Evolutionary conservation across 2,329 filamentous ascomycete species (phyloP).

Genomic region (Drechslerella coelobrocha): DNA sequence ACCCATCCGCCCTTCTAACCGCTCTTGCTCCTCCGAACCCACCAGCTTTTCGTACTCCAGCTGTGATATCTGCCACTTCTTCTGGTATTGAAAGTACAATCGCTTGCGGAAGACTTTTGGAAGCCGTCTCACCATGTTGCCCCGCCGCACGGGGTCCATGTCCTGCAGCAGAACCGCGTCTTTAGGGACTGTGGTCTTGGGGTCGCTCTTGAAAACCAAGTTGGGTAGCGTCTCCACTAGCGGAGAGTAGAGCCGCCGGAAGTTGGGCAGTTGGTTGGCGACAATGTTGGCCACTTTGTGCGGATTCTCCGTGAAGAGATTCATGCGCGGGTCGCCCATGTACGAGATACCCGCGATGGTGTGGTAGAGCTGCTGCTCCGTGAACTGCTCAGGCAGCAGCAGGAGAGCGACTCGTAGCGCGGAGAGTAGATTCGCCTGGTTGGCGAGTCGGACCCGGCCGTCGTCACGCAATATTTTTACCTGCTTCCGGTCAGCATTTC

Average conservation of each 20-base stretch:
- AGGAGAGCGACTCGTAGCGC: slow-evolving; percentile 88
- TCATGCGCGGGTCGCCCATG: slow-evolving; percentile 95
- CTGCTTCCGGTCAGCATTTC: slow-evolving; percentile 3
- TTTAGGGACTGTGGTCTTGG: slow-evolving; percentile 59
- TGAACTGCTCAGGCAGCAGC: slow-evolving; percentile 81
- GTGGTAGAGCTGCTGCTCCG: slow-evolving; percentile 83
- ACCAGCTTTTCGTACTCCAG: slow-evolving; percentile 86
- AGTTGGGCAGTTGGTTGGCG: slow-evolving; percentile 85
- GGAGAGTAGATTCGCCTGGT: slow-evolving; percentile 93
- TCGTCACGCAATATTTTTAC: slow-evolving; percentile 95
- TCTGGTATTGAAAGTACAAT: slow-evolving; percentile 93
- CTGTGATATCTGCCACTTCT: slow-evolving; percentile 83
- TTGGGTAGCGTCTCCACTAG: slow-evolving; percentile 91
- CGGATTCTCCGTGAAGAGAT: slow-evolving; percentile 85
- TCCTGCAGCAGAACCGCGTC: slow-evolving; percentile 80
- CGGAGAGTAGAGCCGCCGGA: slow-evolving; percentile 87
- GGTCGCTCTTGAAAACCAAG: slow-evolving; percentile 73
- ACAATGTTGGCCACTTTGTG: slow-evolving; percentile 95
- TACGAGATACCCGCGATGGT: slow-evolving; percentile 94
- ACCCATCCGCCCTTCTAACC: slow-evolving; percentile 72
- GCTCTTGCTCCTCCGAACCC: slow-evolving; percentile 73
- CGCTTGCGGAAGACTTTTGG: slow-evolving; percentile 85
- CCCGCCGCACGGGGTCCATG: slow-evolving; percentile 87
- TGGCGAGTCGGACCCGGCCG: slow-evolving; percentile 86
- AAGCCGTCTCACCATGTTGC: slow-evolving; percentile 94